Evolutionary conservation across 108 stramenopile genomes (phyloP), one percentile per base, ranked within the genome.

Genomic region (Aurantiochytrium sp.): DNA sequence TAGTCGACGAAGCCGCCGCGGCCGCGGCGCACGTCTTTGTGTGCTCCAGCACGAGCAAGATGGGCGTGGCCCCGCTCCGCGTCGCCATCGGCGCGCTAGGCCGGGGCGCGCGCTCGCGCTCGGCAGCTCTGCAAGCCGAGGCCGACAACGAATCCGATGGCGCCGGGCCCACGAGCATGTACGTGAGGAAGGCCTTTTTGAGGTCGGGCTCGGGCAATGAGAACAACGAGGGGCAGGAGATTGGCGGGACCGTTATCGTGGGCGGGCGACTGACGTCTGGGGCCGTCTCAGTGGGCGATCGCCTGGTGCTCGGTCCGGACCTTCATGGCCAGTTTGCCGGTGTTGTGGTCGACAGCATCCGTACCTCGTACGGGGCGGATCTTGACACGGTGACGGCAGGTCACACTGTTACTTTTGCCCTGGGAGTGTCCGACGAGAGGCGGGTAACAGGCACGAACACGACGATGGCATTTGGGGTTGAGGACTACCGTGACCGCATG

Each of bases 91-190:
- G 73, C n/a, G 45, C 73, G 10, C 12, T 48, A 10, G 15, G 27
- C n/a, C 27, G 32, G 19, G 19, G 24, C n/a, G 27, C 59, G n/a
- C n/a, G n/a, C n/a, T n/a, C n/a, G n/a, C n/a, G n/a, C n/a, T n/a
- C n/a, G n/a, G n/a, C n/a, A n/a, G n/a, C n/a, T n/a, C n/a, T n/a
- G n/a, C n/a, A n/a, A n/a, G n/a, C n/a, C n/a, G n/a, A n/a, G n/a
- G n/a, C n/a, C n/a, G n/a, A n/a, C n/a, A n/a, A n/a, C n/a, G n/a
- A n/a, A n/a, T n/a, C n/a, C n/a, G n/a, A n/a, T n/a, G n/a, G n/a
- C n/a, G n/a, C n/a, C n/a, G n/a, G n/a, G n/a, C n/a, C n/a, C n/a
- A 12, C 45, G 45, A 30, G 73, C 45, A 81, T 81, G 73, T 81
- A 48, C 45, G 73, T 81, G 21, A 6, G 73, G 10, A 24, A 81